These are phyloP conservation scores for Alloascoidea africana DNA, from an alignment of 805 yeast species.

Conservation along the genomic window DNA sequence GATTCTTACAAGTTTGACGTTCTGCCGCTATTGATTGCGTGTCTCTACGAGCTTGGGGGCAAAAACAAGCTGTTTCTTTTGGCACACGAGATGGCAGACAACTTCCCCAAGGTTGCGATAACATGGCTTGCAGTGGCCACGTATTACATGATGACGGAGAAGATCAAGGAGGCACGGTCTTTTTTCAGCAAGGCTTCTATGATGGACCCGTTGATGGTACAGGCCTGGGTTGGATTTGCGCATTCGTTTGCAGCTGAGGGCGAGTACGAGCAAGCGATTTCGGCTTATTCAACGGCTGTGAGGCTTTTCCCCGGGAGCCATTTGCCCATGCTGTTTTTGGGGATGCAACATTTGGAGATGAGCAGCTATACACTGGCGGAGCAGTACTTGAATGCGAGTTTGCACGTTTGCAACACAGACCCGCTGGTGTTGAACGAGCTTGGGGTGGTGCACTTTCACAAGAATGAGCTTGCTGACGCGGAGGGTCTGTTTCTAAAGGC, in stretches of 20 bases:
- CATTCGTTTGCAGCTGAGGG: constrained; percentile 96
- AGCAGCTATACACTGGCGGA: constrained; percentile 70
- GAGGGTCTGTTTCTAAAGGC: constrained; percentile 62
- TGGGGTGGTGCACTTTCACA: constrained; percentile 84
- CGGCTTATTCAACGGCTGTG: constrained; percentile 94
- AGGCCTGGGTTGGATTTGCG: constrained; percentile 97
- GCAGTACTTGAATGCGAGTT: constrained; percentile 68
- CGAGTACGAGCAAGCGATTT: constrained; percentile 97
- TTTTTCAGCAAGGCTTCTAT: constrained; percentile 83
- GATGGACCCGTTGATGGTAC: constrained; percentile 78
- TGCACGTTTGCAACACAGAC: constrained; percentile 66
- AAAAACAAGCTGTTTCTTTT: constrained; percentile 64
- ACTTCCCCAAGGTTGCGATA: constrained; percentile 64
- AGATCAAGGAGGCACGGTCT: constrained; percentile 69
- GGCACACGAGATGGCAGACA: constrained; percentile 77
- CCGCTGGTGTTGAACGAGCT: constrained; percentile 83
- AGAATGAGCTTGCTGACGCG: constrained; percentile 48
- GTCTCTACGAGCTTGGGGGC: constrained; percentile 73
- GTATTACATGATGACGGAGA: constrained; percentile 64
- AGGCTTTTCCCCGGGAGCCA: constrained; percentile 81
- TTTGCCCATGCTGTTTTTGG: constrained; percentile 75
- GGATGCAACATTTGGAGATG: constrained; percentile 92
- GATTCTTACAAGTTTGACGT: constrained; percentile 64
- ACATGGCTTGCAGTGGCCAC: constrained; percentile 92
- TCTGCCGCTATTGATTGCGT: constrained; percentile 67